These are phyloP conservation scores for Kalmusia sp. DNA, from an alignment of 2,329 filamentous ascomycete genomes.

Conservation along the genomic window DNA sequence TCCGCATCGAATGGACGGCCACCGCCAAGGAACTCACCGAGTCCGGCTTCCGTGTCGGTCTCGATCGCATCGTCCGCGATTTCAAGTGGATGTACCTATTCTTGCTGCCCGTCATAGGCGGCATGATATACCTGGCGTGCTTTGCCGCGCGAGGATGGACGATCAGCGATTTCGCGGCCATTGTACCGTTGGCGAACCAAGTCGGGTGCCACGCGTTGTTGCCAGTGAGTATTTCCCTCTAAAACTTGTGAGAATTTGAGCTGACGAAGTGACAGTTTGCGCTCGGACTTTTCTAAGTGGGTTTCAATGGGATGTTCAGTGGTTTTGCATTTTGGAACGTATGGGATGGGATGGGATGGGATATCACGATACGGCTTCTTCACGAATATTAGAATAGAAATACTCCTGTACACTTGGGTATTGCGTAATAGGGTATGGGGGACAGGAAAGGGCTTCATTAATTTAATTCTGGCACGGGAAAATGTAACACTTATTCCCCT, in stretches of 20 bases:
- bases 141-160: constrained; percentile 68
- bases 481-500: no score
- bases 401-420: no score
- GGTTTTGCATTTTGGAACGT: no score
- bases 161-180: constrained; percentile 65
- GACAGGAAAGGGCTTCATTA: neutral
- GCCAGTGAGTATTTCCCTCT: constrained; percentile 61
- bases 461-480: no score
- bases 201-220: constrained; percentile 72
- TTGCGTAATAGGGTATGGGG: neutral
- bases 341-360: no score
- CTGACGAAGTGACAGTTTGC: neutral
- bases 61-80: constrained; percentile 77
- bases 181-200: constrained; percentile 77
- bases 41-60: constrained; percentile 84
- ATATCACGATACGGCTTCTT: neutral
- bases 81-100: constrained; percentile 73
- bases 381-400: neutral
- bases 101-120: constrained; percentile 65
- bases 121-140: constrained; percentile 70
- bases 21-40: constrained; percentile 83
- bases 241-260: no score
- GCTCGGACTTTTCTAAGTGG: constrained; percentile 2
- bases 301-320: no score
- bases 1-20: constrained; percentile 84